Conservation (phyloP, 306 rosid genomes). For the Trifolium subterraneum region DNA sequence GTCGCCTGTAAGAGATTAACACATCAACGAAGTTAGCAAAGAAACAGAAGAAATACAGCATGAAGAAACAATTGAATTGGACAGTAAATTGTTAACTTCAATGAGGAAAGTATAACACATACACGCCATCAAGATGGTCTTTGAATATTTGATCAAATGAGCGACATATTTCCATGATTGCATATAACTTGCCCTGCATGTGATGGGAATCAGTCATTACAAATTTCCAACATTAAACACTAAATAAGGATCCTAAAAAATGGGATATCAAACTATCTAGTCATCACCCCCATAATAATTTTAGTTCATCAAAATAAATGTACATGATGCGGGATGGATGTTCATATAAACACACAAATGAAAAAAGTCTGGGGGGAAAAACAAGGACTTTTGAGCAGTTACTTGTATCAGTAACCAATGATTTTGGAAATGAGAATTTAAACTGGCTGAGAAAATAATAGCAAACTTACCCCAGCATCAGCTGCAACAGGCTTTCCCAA, state of each 20-base stretch:
- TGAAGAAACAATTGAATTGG: constrained; percentile 5
- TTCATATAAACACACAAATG: neutral
- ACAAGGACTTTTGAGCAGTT: constrained; percentile 18
- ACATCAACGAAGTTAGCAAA: constrained; percentile 30
- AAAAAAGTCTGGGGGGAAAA: constrained; percentile 17
- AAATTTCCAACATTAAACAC: constrained; percentile 21
- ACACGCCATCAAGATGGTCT: constrained; percentile 99
- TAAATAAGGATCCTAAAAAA: constrained; percentile 15
- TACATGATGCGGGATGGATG: constrained; percentile 8
- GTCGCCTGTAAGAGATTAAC: constrained; percentile 61
- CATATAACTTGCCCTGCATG: constrained; percentile 89
- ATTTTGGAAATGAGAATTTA: constrained; percentile 18
- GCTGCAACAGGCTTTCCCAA: constrained; percentile 88
- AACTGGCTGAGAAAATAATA: constrained; percentile 20
- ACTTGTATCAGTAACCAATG: neutral
- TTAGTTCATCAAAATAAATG: constrained; percentile 26
- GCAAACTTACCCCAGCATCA: constrained; percentile 85
- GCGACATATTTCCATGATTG: constrained; percentile 93
- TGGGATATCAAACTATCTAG: constrained; percentile 6
- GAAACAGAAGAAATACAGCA: constrained; percentile 6
- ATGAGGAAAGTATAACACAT: constrained; percentile 43
- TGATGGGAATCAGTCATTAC: constrained; percentile 41
- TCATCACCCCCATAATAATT: too few species aligned
- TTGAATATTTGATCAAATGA: constrained; percentile 86
- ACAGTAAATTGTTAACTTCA: constrained; percentile 14